A percentile compares a stretch with the other conserved stretches of the same genome.
Evolutionary conservation across 345 rosid species (phyloP).

Genomic region (Sonneratia caseolaris): DNA sequence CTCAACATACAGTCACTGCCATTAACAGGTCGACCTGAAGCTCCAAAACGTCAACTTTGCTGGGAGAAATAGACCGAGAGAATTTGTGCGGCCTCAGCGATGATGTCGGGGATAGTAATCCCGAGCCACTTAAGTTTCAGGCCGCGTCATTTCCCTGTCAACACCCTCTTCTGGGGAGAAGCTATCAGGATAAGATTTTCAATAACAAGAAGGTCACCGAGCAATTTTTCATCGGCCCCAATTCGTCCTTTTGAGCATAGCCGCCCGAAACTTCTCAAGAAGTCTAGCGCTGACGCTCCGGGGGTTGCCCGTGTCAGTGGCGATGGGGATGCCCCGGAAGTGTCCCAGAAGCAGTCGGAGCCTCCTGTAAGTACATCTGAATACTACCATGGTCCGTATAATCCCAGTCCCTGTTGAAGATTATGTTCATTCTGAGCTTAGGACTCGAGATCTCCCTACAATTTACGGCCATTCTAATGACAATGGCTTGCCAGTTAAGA

Average conservation of each 20-base stretch:
- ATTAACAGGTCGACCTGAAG: neutral
- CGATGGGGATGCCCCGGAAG: slow-evolving; percentile 30
- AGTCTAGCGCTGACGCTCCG: slow-evolving; percentile 16
- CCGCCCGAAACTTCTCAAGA: neutral
- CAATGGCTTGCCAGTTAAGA: neutral
- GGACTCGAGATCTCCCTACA: neutral
- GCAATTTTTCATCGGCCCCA: slow-evolving; percentile 12
- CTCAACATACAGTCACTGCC: neutral
- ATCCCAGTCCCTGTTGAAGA: neutral
- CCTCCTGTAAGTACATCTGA: slow-evolving; percentile 38
- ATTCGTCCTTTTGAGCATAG: neutral
- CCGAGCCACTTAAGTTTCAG: slow-evolving; percentile 20
- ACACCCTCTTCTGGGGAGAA: slow-evolving; percentile 7
- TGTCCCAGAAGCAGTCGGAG: slow-evolving; percentile 19
- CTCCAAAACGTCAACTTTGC: neutral
- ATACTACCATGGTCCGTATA: neutral
- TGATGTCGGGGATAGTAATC: slow-evolving; percentile 8
- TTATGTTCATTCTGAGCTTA: neutral
- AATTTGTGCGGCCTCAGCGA: neutral
- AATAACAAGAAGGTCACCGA: slow-evolving; percentile 19
- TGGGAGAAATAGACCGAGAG: neutral
- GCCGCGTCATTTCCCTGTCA: slow-evolving; percentile 23
- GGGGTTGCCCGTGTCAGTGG: slow-evolving; percentile 19
- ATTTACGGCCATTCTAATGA: neutral
- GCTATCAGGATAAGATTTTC: slow-evolving; percentile 12